phyloP scores from a whole-genome alignment of 1,284 basidiomycete genomes.

The Pholiota adiposa region DNA sequence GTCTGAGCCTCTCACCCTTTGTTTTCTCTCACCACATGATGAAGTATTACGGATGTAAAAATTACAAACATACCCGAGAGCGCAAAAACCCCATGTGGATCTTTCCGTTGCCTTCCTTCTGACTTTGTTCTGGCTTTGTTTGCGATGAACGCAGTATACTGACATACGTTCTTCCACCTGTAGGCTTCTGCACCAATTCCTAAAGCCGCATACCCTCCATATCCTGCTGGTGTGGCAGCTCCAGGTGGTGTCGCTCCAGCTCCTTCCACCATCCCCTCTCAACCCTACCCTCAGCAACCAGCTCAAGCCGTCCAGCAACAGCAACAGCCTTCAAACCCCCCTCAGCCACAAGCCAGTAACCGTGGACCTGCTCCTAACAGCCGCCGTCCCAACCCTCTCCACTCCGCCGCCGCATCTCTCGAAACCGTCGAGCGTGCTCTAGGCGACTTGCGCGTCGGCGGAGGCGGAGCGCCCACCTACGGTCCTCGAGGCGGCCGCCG shows the following conservation, averaged over 20 bases:
- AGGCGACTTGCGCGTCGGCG: slow-evolving; percentile 69
- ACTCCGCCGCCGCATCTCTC: slow-evolving; percentile 73
- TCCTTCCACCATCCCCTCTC: slow-evolving; percentile 10
- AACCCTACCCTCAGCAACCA: slow-evolving; percentile 2
- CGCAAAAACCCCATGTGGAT: slow-evolving; percentile 53
- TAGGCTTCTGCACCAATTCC: slow-evolving; percentile 34
- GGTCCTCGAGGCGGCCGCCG: slow-evolving; percentile 40
- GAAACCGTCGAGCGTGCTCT: slow-evolving; percentile 81
- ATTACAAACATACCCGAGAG: slow-evolving; percentile 47
- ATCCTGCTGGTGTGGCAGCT: slow-evolving; percentile 13
- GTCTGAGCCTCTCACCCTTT: slow-evolving; percentile 33
- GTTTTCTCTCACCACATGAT: slow-evolving; percentile 33
- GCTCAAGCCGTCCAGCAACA: slow-evolving; percentile 13
- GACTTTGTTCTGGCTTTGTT: slow-evolving; percentile 18
- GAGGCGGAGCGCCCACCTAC: slow-evolving; percentile 23
- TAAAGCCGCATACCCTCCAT: slow-evolving; percentile 26
- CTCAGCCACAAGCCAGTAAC: slow-evolving; percentile 13
- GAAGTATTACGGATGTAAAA: slow-evolving; percentile 58
- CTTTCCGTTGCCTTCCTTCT: slow-evolving; percentile 66
- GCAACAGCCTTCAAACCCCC: slow-evolving; percentile 1
- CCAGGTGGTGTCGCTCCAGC: slow-evolving; percentile 9
- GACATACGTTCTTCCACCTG: neutral
- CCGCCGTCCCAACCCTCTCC: slow-evolving; percentile 51
- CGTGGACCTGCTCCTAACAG: slow-evolving; percentile 13
- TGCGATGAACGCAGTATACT: too few species aligned